Percentiles rank a stretch among this genome's conserved stretches.
These are phyloP conservation scores for Trichoderma sp. DNA, from an alignment of 2,329 filamentous ascomycete genomes.

Conservation along the genomic window DNA sequence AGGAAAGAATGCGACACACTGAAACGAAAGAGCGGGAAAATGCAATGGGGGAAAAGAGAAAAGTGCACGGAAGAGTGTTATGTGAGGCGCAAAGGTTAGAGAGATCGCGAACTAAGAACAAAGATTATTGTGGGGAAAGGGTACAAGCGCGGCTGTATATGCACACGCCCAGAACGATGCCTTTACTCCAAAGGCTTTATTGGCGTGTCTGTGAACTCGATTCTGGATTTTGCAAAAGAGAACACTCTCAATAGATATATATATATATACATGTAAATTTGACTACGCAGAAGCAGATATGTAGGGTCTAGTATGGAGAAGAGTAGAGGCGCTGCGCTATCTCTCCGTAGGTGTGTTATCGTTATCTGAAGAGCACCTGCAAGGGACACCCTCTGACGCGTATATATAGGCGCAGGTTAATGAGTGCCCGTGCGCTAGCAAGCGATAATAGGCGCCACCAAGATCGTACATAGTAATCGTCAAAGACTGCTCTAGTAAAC, in stretches of 20 bases:
- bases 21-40: background rate
- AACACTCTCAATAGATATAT: background rate
- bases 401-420: background rate
- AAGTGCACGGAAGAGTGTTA: background rate
- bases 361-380: background rate
- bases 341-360: background rate
- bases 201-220: no score
- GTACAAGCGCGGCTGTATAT: constrained; percentile 9
- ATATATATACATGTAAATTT: background rate
- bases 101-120: constrained; percentile 11
- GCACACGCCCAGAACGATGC: constrained; percentile 10
- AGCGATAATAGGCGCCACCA: background rate
- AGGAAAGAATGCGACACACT: background rate
- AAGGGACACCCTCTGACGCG: constrained; percentile 4
- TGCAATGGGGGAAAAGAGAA: background rate
- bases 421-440: background rate
- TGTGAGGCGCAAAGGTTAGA: background rate
- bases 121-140: constrained; percentile 16
- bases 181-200: background rate
- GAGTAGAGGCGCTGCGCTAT: background rate
- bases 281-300: background rate
- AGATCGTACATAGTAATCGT: background rate
- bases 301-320: background rate
- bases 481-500: background rate
- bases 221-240: no score